Evolutionary conservation across 176 grass and related monocot species (phyloP), one percentile per base, ranked within the genome.

Genomic region (Hyparrhenia diplandra): DNA sequence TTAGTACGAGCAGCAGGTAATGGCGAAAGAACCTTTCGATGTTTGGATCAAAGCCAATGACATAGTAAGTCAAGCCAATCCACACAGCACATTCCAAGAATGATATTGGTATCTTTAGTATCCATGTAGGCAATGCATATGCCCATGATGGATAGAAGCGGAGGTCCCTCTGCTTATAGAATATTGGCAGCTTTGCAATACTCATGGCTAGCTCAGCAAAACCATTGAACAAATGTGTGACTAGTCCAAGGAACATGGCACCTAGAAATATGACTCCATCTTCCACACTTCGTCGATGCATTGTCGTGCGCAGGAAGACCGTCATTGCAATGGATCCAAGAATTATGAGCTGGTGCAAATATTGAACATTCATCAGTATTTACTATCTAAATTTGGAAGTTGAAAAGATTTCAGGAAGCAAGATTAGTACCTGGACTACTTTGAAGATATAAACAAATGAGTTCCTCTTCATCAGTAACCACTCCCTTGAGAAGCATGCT

Each of bases 361-460:
- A 65, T 57, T 35, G 29, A 77, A 40, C 34, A 41, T 32, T 59
- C 10, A 34, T 84, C 39, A 64, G 64, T 51, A 35, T 69, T 55
- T 36, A 24, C 21, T 67, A 55, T 31, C 9, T 16, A 47, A 37
- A 59, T 77, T 72, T 3, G 5, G 18, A 30, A 39, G 34, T 24
- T 83, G 6, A 42, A 57, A 69, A 45, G 16, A 52, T 73, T 28
- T 28, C 5, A 80, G 49, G 29, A 54, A 60, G 40, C 18, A 45
- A 40, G 24, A 49, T 79, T 36, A 86, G 62, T 71, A 94, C 95
- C 83, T 94, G 92, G 51, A 94, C 83, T 75, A 92, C 39, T 91
- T 98, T 98, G 66, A 98, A 98, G 71, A 98, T 98, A 76, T 98
- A 98, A 36, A 98, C 90, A 64, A 98, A 98, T 0, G 95, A 98